phyloP scores from a whole-genome alignment of 2,329 filamentous ascomycete genomes.

The Thielaviopsis punctulata region DNA sequence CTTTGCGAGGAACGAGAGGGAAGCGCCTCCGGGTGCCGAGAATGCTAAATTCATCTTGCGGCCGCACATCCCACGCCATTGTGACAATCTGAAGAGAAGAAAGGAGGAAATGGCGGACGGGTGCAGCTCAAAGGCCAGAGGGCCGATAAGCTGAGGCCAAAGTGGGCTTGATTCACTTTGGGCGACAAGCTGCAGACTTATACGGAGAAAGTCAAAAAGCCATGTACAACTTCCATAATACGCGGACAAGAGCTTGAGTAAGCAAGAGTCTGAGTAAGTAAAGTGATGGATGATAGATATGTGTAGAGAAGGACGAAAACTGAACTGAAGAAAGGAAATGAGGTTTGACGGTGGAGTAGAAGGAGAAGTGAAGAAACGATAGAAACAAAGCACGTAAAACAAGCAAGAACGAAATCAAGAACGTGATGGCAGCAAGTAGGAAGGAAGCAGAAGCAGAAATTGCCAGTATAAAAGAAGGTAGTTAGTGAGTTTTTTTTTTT shows the following conservation, averaged over 20 bases:
- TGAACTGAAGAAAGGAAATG: slow-evolving; percentile 2
- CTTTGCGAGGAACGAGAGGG: slow-evolving; percentile 17
- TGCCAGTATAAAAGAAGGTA: not conserved
- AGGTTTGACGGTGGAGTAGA: too few relatives aligned
- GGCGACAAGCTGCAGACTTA: not conserved
- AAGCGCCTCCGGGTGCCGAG: slow-evolving; percentile 18
- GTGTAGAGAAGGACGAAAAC: too few relatives aligned
- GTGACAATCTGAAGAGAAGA: not conserved
- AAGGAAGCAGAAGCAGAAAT: not conserved
- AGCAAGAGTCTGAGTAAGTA: too few relatives aligned
- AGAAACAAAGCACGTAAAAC: not conserved
- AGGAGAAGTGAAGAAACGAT: not conserved
- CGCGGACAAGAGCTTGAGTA: not conserved
- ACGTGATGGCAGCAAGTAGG: not conserved
- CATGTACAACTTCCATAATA: too few relatives aligned
- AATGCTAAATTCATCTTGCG: slow-evolving; percentile 10
- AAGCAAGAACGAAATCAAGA: not conserved
- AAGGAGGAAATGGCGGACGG: slow-evolving; percentile 20
- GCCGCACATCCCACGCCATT: slow-evolving; percentile 12
- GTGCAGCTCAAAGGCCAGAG: slow-evolving; percentile 23
- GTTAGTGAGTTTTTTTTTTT: too few relatives aligned
- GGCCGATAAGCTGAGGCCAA: slow-evolving; percentile 16
- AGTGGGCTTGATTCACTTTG: not conserved
- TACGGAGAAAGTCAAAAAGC: not conserved
- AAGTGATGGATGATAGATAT: too few relatives aligned